phyloP scores from a whole-genome alignment of 768 basidiomycete species.

The Rhizopogon sp. region DNA sequence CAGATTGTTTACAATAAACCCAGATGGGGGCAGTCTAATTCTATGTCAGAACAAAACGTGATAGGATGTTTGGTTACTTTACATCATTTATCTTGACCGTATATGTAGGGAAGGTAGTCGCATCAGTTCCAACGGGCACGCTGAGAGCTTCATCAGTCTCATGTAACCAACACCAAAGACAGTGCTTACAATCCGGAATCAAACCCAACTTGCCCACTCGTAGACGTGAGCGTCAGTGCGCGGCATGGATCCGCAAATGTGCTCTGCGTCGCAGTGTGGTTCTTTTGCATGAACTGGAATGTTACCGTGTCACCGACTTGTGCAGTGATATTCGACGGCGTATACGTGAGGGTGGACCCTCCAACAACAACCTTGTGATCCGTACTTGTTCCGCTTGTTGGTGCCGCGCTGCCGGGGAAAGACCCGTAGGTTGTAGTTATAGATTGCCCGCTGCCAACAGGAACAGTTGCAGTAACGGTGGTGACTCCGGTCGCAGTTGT shows the following conservation, averaged over 20 bases:
- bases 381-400: conserved; percentile 17
- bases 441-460: conserved; percentile 19
- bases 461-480: conserved; percentile 36
- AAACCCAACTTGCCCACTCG: conserved; percentile 39
- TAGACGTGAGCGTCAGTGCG: conserved; percentile 37
- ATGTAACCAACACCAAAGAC: background rate
- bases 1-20: conserved; percentile 47
- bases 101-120: conserved; percentile 46
- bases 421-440: conserved; percentile 32
- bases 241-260: conserved; percentile 32
- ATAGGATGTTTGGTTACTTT: background rate
- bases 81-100: conserved; percentile 51
- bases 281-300: conserved; percentile 39
- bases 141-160: conserved; percentile 16
- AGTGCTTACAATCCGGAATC: conserved; percentile 42
- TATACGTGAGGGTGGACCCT: conserved; percentile 33
- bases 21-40: conserved; percentile 47
- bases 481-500: conserved; percentile 23
- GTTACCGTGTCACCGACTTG: conserved; percentile 42
- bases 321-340: conserved; percentile 42
- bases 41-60: background rate
- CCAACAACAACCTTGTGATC: conserved; percentile 42
- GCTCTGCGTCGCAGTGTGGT: conserved; percentile 44
- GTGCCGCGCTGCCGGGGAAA: conserved; percentile 24
- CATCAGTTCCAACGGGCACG: conserved; percentile 41